Conservation (phyloP, 2,329 filamentous ascomycete species). For the Ophiostoma sp. region DNA sequence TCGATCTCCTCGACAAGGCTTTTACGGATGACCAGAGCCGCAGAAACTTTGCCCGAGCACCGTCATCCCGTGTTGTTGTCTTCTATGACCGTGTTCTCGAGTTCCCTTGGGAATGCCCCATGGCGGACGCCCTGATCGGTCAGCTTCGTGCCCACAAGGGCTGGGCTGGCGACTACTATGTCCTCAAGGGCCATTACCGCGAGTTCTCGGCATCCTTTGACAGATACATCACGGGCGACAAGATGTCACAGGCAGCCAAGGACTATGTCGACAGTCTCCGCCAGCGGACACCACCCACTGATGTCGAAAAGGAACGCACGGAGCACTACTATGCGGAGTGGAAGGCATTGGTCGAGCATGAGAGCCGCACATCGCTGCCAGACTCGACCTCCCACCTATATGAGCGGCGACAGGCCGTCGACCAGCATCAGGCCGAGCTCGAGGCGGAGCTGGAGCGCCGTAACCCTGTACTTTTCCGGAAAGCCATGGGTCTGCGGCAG, state of each 20-base stretch:
- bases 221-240: slow-evolving; percentile 49
- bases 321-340: slow-evolving; percentile 48
- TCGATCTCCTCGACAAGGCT: slow-evolving; percentile 54
- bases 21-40: slow-evolving; percentile 52
- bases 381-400: slow-evolving; percentile 43
- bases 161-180: slow-evolving; percentile 54
- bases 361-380: slow-evolving; percentile 43
- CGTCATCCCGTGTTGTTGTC: slow-evolving; percentile 49
- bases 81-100: slow-evolving; percentile 56
- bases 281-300: slow-evolving; percentile 39
- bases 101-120: slow-evolving; percentile 52
- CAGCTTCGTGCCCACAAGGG: slow-evolving; percentile 47
- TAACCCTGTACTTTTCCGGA: slow-evolving; percentile 49
- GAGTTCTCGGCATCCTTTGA: slow-evolving; percentile 57
- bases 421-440: slow-evolving; percentile 49
- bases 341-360: slow-evolving; percentile 46
- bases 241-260: slow-evolving; percentile 44
- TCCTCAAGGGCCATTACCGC: slow-evolving; percentile 57
- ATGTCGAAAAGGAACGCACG: slow-evolving; percentile 35
- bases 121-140: slow-evolving; percentile 46
- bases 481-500: slow-evolving; percentile 42
- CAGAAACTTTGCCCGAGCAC: slow-evolving; percentile 49
- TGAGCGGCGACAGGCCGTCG: slow-evolving; percentile 45
- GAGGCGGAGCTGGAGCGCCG: slow-evolving; percentile 51
- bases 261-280: slow-evolving; percentile 44